Percentiles rank a stretch among this genome's conserved stretches.
Evolutionary conservation across 345 rosid species (phyloP).

Genomic region (Euphorbia lathyris): DNA sequence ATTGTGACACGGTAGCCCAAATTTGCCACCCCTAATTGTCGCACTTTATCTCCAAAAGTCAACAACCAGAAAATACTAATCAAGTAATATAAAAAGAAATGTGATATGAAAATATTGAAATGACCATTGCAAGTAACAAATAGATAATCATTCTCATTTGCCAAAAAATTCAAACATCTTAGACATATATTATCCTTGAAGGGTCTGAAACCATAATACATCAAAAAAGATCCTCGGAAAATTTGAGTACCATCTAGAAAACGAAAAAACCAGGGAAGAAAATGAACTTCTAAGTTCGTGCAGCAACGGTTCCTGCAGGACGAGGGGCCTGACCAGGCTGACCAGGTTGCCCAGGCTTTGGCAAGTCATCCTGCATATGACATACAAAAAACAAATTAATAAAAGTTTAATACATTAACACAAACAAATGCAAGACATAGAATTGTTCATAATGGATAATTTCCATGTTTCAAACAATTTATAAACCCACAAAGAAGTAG

Average conservation of each 20-base stretch:
- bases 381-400: not conserved
- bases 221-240: slow-evolving; percentile 11
- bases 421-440: too few species aligned
- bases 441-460: too few species aligned
- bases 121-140: not conserved
- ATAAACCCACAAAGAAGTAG: too few species aligned
- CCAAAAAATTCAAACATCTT: not conserved
- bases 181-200: not conserved
- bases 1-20: too few species aligned
- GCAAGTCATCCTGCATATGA: slow-evolving; percentile 20
- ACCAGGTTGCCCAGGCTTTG: slow-evolving; percentile 29
- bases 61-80: not conserved
- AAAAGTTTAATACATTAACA: not conserved
- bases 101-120: not conserved
- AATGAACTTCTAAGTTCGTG: slow-evolving; percentile 7
- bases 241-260: slow-evolving; percentile 11
- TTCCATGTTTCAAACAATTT: too few species aligned
- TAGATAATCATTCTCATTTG: not conserved
- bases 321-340: slow-evolving; percentile 26
- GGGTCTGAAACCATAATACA: not conserved
- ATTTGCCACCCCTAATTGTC: too few species aligned
- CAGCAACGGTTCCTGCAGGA: slow-evolving; percentile 25
- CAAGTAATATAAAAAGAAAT: not conserved
- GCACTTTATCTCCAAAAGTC: too few species aligned
- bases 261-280: not conserved